These are phyloP conservation scores for Herpotrichia juniperi DNA, from an alignment of 2,329 filamentous ascomycete genomes.

Conservation along the genomic window DNA sequence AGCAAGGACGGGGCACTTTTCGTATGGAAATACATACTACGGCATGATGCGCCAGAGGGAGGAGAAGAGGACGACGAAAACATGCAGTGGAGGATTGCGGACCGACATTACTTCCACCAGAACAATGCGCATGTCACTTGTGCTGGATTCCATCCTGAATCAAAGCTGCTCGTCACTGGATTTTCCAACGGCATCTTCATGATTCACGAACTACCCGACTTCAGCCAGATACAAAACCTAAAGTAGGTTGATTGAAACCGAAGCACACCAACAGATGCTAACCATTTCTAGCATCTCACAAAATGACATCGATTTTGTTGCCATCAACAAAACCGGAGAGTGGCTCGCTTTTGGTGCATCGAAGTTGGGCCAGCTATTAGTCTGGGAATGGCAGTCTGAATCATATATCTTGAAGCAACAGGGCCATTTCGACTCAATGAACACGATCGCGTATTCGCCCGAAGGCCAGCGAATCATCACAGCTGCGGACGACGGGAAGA, in stretches of 20 bases:
- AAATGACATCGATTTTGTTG: constrained; percentile 93
- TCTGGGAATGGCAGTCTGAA: constrained; percentile 99
- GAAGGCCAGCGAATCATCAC: constrained; percentile 94
- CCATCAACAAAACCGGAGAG: constrained; percentile 91
- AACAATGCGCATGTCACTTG: constrained; percentile 85
- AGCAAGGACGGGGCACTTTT: constrained; percentile 98
- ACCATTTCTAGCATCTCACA: constrained; percentile 79
- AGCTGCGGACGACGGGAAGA: constrained; percentile 93
- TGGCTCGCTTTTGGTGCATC: constrained; percentile 98
- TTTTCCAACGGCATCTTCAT: constrained; percentile 95
- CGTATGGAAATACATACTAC: constrained; percentile 81
- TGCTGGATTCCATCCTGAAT: constrained; percentile 84
- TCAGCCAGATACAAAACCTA: constrained; percentile 89
- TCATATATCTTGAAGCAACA: constrained; percentile 99
- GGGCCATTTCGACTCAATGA: constrained; percentile 95
- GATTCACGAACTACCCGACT: constrained; percentile 93
- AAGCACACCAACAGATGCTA: constrained; percentile 9
- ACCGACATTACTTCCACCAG: constrained; percentile 93
- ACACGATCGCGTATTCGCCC: constrained; percentile 88
- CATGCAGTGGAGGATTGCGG: constrained; percentile 87
- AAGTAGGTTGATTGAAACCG: constrained; percentile 47
- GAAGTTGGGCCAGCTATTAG: constrained; percentile 91
- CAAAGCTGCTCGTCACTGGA: constrained; percentile 92
- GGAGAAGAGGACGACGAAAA: constrained; percentile 68
- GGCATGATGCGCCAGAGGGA: constrained; percentile 61